phyloP scores from a whole-genome alignment of 805 yeast species.

The Candida nonsorbophila region DNA sequence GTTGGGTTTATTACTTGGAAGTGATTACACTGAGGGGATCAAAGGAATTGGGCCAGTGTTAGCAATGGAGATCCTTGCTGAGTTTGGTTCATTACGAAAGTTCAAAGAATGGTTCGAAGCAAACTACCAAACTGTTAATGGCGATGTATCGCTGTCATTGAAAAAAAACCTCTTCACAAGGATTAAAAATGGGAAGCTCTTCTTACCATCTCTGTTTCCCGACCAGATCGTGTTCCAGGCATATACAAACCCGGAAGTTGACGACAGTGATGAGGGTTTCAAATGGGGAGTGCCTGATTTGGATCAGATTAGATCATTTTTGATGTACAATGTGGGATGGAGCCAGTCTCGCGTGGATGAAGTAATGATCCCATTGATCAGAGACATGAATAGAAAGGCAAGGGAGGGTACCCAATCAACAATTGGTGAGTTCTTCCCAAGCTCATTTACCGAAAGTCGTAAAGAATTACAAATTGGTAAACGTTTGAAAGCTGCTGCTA shows the following conservation, averaged over 20 bases:
- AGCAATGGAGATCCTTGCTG: constrained; percentile 86
- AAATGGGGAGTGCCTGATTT: constrained; percentile 89
- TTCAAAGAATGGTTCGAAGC: constrained; percentile 56
- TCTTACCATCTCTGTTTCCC: constrained; percentile 63
- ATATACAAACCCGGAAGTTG: constrained; percentile 77
- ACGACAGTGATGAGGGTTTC: constrained; percentile 69
- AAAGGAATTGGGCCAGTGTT: constrained; percentile 92
- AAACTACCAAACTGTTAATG: constrained; percentile 34
- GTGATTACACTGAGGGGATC: constrained; percentile 92
- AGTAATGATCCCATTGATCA: constrained; percentile 77
- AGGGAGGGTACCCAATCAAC: constrained; percentile 53
- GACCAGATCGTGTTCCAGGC: constrained; percentile 66
- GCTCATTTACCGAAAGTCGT: constrained; percentile 43
- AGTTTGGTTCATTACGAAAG: constrained; percentile 49
- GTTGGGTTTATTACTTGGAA: constrained; percentile 79
- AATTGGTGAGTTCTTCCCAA: constrained; percentile 64
- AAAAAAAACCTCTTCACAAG: constrained; percentile 54
- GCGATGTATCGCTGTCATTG: constrained; percentile 42
- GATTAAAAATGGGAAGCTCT: constrained; percentile 48
- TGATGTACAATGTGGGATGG: constrained; percentile 79
- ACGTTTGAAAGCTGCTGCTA: constrained; percentile 55
- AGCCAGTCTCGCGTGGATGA: constrained; percentile 68
- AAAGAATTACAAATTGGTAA: constrained; percentile 51
- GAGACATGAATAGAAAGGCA: constrained; percentile 64
- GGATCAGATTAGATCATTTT: constrained; percentile 67